These are phyloP conservation scores for Choanephora cucurbitarum DNA, from an alignment of 371 early-diverging fungal genomes.

Conservation along the genomic window DNA sequence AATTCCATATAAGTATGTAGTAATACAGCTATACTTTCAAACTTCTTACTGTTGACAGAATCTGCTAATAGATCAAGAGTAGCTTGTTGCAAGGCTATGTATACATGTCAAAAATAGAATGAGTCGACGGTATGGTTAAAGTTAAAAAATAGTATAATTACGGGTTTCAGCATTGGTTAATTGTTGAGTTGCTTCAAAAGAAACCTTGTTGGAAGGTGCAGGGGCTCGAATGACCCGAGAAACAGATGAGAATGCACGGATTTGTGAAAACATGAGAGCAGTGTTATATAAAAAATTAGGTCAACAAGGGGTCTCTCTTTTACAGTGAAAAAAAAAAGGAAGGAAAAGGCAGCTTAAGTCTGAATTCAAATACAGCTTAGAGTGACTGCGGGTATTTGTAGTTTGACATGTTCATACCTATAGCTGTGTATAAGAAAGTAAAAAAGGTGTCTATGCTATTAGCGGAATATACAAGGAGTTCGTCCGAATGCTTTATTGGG, in stretches of 20 bases:
- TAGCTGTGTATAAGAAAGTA: too few species aligned
- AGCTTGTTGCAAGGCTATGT: constrained; percentile 30
- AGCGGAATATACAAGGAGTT: too few species aligned
- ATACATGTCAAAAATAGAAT: too few species aligned
- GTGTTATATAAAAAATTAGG: neutral
- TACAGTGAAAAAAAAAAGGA: too few species aligned
- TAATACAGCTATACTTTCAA: neutral
- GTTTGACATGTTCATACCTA: too few species aligned
- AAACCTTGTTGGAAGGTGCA: constrained; percentile 1
- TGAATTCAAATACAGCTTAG: too few species aligned
- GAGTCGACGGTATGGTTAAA: too few species aligned
- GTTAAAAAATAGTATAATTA: neutral
- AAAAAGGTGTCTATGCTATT: too few species aligned
- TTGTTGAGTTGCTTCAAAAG: constrained; percentile 8
- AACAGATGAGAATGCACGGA: constrained; percentile 26
- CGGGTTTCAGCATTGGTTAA: neutral
- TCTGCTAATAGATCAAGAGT: constrained; percentile 30
- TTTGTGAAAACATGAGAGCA: constrained; percentile 19
- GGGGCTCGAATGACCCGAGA: constrained; percentile 20
- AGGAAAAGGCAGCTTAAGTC: too few species aligned
- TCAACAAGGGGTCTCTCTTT: neutral
- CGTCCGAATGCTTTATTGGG: too few species aligned
- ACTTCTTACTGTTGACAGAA: constrained; percentile 28
- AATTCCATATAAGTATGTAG: neutral
- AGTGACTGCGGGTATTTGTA: too few species aligned